Conservation (phyloP, 768 basidiomycete species). For the Psilocybe cubensis region DNA sequence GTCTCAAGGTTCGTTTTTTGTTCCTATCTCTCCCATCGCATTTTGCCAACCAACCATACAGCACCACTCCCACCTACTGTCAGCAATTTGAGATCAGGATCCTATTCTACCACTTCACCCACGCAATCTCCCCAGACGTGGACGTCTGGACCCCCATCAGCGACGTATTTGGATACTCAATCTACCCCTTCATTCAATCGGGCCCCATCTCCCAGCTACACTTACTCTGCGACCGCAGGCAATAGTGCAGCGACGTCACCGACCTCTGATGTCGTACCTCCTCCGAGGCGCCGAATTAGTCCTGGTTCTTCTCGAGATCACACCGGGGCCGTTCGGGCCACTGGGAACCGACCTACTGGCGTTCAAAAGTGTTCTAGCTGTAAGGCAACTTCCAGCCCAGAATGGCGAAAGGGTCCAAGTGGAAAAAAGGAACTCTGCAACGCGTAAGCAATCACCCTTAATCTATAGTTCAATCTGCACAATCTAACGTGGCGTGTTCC, state of each 20-base stretch:
- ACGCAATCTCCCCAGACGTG: constrained; percentile 24
- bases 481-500: constrained; percentile 13
- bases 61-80: constrained; percentile 25
- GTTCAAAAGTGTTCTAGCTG: constrained; percentile 79
- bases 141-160: constrained; percentile 23
- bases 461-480: constrained; percentile 9
- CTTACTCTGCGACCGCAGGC: constrained; percentile 37
- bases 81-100: constrained; percentile 33
- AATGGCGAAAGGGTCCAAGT: constrained; percentile 91
- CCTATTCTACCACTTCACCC: constrained; percentile 27
- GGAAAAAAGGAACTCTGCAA: constrained; percentile 93
- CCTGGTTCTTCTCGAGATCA: constrained; percentile 55
- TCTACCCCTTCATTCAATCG: constrained; percentile 27
- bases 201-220: constrained; percentile 28
- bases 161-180: constrained; percentile 27
- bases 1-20: constrained; percentile 32
- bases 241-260: constrained; percentile 32
- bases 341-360: constrained; percentile 73
- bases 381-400: constrained; percentile 80
- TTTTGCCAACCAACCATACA: constrained; percentile 15
- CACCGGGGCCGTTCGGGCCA: constrained; percentile 44
- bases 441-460: constrained; percentile 60
- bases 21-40: constrained; percentile 4
- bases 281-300: constrained; percentile 58
- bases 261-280: constrained; percentile 53